Evolutionary conservation across 352 stramenopile species (phyloP).

Genomic region (Phytopythium sindhum): DNA sequence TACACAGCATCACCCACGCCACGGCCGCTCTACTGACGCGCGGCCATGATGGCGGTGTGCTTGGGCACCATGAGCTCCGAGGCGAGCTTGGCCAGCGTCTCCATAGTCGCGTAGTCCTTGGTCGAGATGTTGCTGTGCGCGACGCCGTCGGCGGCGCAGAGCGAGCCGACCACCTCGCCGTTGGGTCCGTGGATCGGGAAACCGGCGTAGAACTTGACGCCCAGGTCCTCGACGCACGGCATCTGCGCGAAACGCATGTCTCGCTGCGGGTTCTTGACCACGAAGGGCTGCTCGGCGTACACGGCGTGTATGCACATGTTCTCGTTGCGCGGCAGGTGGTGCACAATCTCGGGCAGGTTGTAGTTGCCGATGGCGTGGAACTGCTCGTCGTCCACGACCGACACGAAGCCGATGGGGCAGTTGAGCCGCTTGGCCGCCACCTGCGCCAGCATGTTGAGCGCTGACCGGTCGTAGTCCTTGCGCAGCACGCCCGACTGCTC

Average conservation of each 20-base stretch:
- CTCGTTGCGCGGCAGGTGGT: slow-evolving; percentile 38
- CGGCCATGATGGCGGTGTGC: slow-evolving; percentile 13
- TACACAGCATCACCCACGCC: background rate
- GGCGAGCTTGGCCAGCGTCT: slow-evolving; percentile 48
- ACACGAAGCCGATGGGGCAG: slow-evolving; percentile 60
- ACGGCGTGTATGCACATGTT: slow-evolving; percentile 55
- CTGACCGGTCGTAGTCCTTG: slow-evolving; percentile 37
- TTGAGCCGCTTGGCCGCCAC: slow-evolving; percentile 47
- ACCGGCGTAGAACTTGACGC: slow-evolving; percentile 61
- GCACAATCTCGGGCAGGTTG: slow-evolving; percentile 27
- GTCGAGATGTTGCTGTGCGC: slow-evolving; percentile 53
- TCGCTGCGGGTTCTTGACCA: slow-evolving; percentile 60
- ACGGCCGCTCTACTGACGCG: background rate
- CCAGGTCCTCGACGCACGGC: slow-evolving; percentile 37
- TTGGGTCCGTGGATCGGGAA: slow-evolving; percentile 49
- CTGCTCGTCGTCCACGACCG: slow-evolving; percentile 43
- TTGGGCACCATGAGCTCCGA: slow-evolving; percentile 30
- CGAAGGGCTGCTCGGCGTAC: slow-evolving; percentile 57
- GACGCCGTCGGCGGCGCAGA: slow-evolving; percentile 37
- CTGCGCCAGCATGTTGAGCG: slow-evolving; percentile 51
- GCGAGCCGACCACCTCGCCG: slow-evolving; percentile 40
- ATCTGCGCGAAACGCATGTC: slow-evolving; percentile 64
- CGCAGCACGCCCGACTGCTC: slow-evolving; percentile 39
- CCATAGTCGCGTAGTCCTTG: slow-evolving; percentile 69
- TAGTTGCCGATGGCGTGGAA: slow-evolving; percentile 52